phyloP scores from a whole-genome alignment of 768 basidiomycete genomes.

The Suillus ampliporus region DNA sequence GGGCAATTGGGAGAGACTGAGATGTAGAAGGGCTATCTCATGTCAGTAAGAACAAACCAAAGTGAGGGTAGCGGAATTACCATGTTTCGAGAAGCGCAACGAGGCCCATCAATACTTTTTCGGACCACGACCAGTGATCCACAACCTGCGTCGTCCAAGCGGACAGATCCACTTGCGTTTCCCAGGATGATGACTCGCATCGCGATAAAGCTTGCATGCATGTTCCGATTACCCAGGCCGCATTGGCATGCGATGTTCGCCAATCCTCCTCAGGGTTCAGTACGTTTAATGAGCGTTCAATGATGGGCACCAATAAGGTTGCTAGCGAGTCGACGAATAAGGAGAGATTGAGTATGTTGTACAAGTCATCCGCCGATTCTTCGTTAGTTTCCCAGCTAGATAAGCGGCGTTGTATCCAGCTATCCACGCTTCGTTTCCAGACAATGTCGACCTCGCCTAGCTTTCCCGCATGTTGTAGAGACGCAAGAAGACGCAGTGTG shows the following conservation, averaged over 20 bases:
- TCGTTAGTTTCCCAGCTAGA: conserved; percentile 44
- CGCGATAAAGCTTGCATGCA: conserved; percentile 56
- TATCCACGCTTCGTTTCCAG: conserved; percentile 59
- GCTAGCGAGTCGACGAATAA: conserved; percentile 54
- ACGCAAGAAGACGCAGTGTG: conserved; percentile 56
- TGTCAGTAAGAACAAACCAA: conserved; percentile 4
- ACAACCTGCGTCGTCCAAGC: conserved; percentile 54
- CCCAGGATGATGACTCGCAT: conserved; percentile 39
- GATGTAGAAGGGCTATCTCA: conserved; percentile 25
- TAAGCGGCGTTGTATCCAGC: conserved; percentile 52
- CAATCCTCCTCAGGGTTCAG: conserved; percentile 37
- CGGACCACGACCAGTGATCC: conserved; percentile 63
- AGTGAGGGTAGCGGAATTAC: conserved; percentile 35
- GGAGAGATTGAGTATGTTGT: conserved; percentile 59
- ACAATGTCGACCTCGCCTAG: conserved; percentile 62
- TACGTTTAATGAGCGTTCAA: conserved; percentile 45
- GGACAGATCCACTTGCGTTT: conserved; percentile 48
- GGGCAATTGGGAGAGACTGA: conserved; percentile 44
- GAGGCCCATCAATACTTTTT: conserved; percentile 59
- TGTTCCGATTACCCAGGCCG: conserved; percentile 63
- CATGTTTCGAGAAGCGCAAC: conserved; percentile 51
- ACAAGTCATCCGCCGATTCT: conserved; percentile 55
- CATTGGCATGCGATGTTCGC: conserved; percentile 43
- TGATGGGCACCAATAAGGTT: conserved; percentile 48
- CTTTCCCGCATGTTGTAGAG: conserved; percentile 52